Percentiles rank a stretch among this genome's conserved stretches.
These are phyloP conservation scores for Heliophila coronopifolia DNA, from an alignment of 441 rosid species.

Conservation along the genomic window DNA sequence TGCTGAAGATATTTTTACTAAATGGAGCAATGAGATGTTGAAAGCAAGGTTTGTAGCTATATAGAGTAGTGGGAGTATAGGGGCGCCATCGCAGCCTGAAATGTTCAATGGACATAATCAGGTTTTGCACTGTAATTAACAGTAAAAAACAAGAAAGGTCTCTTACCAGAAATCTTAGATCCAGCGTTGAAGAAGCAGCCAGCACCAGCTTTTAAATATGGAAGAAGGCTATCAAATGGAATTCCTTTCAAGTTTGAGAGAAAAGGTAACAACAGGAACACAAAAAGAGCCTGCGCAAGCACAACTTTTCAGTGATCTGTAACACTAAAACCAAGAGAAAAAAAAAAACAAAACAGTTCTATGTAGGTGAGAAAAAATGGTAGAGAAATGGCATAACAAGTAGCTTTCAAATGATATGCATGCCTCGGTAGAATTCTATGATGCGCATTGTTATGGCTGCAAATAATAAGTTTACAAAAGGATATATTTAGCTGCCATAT, in stretches of 20 bases:
- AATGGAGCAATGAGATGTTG: conserved; percentile 66
- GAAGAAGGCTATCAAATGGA: conserved; percentile 55
- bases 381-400: conserved; percentile 1
- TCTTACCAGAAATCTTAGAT: conserved; percentile 48
- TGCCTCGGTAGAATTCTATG: neutral
- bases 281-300: conserved; percentile 66
- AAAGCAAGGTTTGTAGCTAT: conserved; percentile 56
- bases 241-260: conserved; percentile 79
- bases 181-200: conserved; percentile 69
- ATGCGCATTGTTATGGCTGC: neutral
- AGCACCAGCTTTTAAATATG: conserved; percentile 63
- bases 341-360: neutral
- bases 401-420: conserved; percentile 1
- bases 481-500: neutral
- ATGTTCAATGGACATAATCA: conserved; percentile 12
- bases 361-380: neutral
- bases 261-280: conserved; percentile 60
- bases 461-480: neutral
- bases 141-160: neutral
- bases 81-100: conserved; percentile 73
- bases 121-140: neutral
- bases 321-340: neutral
- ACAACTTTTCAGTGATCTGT: conserved; percentile 9
- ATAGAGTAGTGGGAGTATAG: conserved; percentile 67
- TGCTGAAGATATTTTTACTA: conserved; percentile 66